These are phyloP conservation scores for Phytophthora sp. DNA, from an alignment of 352 stramenopile species.

Conservation along the genomic window DNA sequence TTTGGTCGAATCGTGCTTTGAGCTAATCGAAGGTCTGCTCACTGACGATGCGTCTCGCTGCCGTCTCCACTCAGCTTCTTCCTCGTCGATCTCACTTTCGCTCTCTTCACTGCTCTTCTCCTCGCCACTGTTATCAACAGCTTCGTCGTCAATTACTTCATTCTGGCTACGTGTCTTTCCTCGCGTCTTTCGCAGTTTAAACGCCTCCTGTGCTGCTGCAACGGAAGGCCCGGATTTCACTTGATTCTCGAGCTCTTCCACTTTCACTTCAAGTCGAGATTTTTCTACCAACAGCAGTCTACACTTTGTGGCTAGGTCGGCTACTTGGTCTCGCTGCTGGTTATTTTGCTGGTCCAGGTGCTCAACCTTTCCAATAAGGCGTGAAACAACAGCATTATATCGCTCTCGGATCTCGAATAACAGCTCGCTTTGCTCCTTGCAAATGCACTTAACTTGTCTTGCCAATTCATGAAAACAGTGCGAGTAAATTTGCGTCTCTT, in stretches of 20 bases:
- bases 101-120: slow-evolving; percentile 5
- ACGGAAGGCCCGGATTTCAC: slow-evolving; percentile 12
- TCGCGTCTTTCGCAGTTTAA: slow-evolving; percentile 2
- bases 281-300: slow-evolving; percentile 20
- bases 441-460: slow-evolving; percentile 79
- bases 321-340: slow-evolving; percentile 36
- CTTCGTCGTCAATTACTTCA: background rate
- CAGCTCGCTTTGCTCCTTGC: slow-evolving; percentile 77
- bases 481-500: slow-evolving; percentile 72
- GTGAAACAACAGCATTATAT: slow-evolving; percentile 49
- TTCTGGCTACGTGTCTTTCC: background rate
- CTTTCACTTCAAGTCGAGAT: slow-evolving; percentile 24
- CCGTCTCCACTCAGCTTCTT: slow-evolving; percentile 46
- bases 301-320: slow-evolving; percentile 14
- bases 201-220: slow-evolving; percentile 10
- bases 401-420: slow-evolving; percentile 59
- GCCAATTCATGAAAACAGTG: slow-evolving; percentile 79
- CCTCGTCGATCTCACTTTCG: slow-evolving; percentile 34
- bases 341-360: slow-evolving; percentile 22
- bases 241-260: slow-evolving; percentile 21
- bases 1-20: slow-evolving; percentile 43
- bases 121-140: background rate
- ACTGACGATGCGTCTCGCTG: slow-evolving; percentile 31
- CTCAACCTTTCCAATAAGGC: slow-evolving; percentile 26
- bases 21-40: background rate